Evolutionary conservation across 768 basidiomycete species (phyloP).

Genomic region (Xerocomus spinulosus): DNA sequence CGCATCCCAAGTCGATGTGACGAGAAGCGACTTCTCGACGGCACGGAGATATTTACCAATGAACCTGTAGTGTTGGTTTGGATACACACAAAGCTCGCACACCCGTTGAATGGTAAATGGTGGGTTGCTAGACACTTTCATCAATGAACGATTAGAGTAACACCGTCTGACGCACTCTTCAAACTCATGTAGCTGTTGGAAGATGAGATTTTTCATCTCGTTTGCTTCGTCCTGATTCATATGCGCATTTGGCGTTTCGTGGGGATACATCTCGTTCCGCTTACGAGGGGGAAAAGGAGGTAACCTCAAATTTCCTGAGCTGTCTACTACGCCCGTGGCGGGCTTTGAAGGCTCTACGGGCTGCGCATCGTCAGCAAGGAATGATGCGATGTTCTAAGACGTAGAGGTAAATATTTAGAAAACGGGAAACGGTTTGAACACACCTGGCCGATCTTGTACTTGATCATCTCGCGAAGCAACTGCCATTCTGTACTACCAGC

Average conservation of each 20-base stretch:
- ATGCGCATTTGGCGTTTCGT: conserved; percentile 51
- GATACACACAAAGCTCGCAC: conserved; percentile 72
- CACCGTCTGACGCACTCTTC: conserved; percentile 51
- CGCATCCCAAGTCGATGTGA: conserved; percentile 73
- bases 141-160: conserved; percentile 5
- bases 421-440: background rate
- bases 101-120: conserved; percentile 91
- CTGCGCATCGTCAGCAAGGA: conserved; percentile 38
- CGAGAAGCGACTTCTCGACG: conserved; percentile 74
- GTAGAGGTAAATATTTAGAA: background rate
- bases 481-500: conserved; percentile 61
- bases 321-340: conserved; percentile 28
- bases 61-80: conserved; percentile 66
- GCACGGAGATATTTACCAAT: conserved; percentile 88
- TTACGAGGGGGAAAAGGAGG: conserved; percentile 70
- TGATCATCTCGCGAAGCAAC: conserved; percentile 64
- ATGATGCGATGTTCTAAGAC: conserved; percentile 47
- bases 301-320: conserved; percentile 58
- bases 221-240: conserved; percentile 61
- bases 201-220: conserved; percentile 52
- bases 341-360: conserved; percentile 40
- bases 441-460: conserved; percentile 67
- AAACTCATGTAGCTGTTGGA: conserved; percentile 65
- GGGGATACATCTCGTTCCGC: conserved; percentile 43
- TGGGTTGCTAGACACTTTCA: conserved; percentile 38